Percentiles rank a stretch among this genome's conserved stretches.
Conservation (phyloP, 257 asterid species). For the Lavandula angustifolia region DNA sequence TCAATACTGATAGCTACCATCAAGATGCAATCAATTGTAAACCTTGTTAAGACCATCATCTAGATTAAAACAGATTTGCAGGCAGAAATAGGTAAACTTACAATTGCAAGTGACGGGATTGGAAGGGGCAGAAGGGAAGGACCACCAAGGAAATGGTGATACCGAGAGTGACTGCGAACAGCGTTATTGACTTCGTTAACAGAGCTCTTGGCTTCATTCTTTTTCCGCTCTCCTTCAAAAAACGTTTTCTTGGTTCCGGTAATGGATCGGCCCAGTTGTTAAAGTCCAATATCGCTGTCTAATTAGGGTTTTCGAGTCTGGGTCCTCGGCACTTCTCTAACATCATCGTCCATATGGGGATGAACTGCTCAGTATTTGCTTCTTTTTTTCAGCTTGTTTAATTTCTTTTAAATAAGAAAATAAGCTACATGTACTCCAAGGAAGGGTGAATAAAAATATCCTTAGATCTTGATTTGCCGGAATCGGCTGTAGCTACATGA, state of each 20-base stretch:
- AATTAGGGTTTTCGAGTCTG: background rate
- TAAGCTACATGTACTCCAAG: conserved; percentile 61
- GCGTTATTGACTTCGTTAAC: conserved; percentile 47
- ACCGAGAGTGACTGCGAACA: conserved; percentile 51
- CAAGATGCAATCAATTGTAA: background rate
- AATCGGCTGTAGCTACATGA: conserved; percentile 51
- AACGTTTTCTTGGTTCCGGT: too few relatives aligned
- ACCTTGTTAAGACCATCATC: background rate
- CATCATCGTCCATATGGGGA: too few relatives aligned
- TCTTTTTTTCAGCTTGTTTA: background rate
- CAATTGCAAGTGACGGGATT: conserved; percentile 90
- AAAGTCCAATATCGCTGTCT: background rate
- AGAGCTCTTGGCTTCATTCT: conserved; percentile 41
- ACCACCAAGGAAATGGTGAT: conserved; percentile 67
- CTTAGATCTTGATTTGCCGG: conserved; percentile 51
- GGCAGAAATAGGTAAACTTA: conserved; percentile 40
- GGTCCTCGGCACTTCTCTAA: too few relatives aligned
- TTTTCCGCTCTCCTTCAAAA: conserved; percentile 1
- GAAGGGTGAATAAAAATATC: conserved; percentile 34
- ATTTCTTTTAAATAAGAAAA: too few relatives aligned
- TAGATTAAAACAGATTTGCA: background rate
- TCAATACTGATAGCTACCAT: background rate
- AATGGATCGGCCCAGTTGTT: too few relatives aligned
- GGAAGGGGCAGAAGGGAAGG: conserved; percentile 95
- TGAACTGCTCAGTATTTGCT: background rate